A percentile compares a stretch with the other conserved stretches of the same genome.
phyloP scores from a whole-genome alignment of 306 rosid genomes.

The Astragalus glycyphyllos region DNA sequence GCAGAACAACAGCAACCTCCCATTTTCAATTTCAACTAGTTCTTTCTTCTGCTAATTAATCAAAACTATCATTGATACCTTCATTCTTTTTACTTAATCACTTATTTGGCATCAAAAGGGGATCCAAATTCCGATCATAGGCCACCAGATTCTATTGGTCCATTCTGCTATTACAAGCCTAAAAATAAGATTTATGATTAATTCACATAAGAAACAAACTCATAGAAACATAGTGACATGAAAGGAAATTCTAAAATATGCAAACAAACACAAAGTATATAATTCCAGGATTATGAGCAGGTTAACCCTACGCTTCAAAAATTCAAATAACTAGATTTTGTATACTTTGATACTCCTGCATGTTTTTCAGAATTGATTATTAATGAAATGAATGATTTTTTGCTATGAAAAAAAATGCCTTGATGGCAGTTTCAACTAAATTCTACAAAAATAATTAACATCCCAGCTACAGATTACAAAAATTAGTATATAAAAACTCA shows the following conservation, averaged over 20 bases:
- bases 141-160: slow-evolving; percentile 20
- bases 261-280: slow-evolving; percentile 11
- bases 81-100: slow-evolving; percentile 45
- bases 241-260: slow-evolving; percentile 10
- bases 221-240: slow-evolving; percentile 20
- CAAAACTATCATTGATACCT: slow-evolving; percentile 43
- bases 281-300: neutral
- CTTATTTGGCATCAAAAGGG: slow-evolving; percentile 26
- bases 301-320: neutral
- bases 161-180: slow-evolving; percentile 28
- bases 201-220: slow-evolving; percentile 29
- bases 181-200: slow-evolving; percentile 5
- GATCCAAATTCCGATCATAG: slow-evolving; percentile 36
- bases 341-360: neutral
- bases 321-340: neutral
- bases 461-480: slow-evolving; percentile 16
- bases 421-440: neutral
- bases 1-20: slow-evolving; percentile 92
- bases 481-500: slow-evolving; percentile 22
- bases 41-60: slow-evolving; percentile 44
- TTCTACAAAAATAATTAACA: slow-evolving; percentile 9
- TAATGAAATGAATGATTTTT: neutral
- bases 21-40: slow-evolving; percentile 56
- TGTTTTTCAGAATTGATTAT: no score
- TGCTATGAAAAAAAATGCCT: neutral